Conservation (phyloP, 1,284 basidiomycete species). For the Cutaneotrichosporon cutaneum region DNA sequence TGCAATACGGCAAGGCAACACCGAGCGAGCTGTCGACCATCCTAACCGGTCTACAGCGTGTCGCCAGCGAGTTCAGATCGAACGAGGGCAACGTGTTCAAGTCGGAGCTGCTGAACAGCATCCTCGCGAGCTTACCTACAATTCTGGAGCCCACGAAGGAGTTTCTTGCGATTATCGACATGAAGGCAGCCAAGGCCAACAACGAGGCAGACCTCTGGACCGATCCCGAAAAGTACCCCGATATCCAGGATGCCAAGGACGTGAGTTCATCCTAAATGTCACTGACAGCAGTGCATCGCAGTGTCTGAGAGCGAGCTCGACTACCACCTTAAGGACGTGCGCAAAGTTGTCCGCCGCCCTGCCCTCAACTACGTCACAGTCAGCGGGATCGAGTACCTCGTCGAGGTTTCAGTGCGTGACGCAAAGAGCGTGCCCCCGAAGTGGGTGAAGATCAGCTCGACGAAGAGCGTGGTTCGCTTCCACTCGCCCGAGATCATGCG, state of each 20-base stretch:
- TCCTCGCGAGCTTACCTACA: slow-evolving; percentile 67
- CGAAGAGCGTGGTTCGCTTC: slow-evolving; percentile 74
- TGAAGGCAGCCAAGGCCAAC: slow-evolving; percentile 67
- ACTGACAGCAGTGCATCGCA: slow-evolving; percentile 42
- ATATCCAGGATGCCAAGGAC: slow-evolving; percentile 60
- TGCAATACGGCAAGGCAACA: slow-evolving; percentile 86
- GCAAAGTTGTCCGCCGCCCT: slow-evolving; percentile 71
- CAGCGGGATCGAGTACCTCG: slow-evolving; percentile 70
- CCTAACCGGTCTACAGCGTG: slow-evolving; percentile 70
- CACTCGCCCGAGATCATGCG: slow-evolving; percentile 70
- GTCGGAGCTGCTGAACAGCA: slow-evolving; percentile 68
- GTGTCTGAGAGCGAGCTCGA: slow-evolving; percentile 66
- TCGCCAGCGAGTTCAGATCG: slow-evolving; percentile 66
- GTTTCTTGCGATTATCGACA: slow-evolving; percentile 63
- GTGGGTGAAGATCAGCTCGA: slow-evolving; percentile 81
- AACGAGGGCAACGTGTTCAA: slow-evolving; percentile 61
- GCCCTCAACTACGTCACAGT: slow-evolving; percentile 71
- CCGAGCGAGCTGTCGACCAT: slow-evolving; percentile 79
- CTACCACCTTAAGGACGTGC: slow-evolving; percentile 71
- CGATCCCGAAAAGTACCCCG: slow-evolving; percentile 68
- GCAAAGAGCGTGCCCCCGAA: slow-evolving; percentile 70
- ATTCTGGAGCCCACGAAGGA: slow-evolving; percentile 61
- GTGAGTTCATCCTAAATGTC: slow-evolving; percentile 29
- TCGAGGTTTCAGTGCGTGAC: slow-evolving; percentile 73
- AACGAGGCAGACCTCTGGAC: slow-evolving; percentile 72